These are phyloP conservation scores for Cnidoscolus chayamansa DNA, from an alignment of 441 rosid species.

Conservation along the genomic window DNA sequence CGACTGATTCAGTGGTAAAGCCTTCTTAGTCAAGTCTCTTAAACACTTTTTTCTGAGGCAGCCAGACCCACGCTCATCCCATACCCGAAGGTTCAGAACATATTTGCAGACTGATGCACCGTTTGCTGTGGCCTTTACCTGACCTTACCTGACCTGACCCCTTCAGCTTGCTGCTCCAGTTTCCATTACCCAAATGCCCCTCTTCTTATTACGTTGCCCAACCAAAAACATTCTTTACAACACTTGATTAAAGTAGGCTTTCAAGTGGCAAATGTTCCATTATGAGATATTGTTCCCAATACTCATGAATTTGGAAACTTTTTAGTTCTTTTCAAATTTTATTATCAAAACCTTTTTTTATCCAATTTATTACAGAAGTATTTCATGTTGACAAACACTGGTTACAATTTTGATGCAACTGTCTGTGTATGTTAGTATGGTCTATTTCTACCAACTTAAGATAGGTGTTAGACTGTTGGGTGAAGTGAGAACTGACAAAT, in stretches of 20 bases:
- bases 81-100: slow-evolving; percentile 28
- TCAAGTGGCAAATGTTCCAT: too few relatives aligned
- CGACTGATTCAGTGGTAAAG: slow-evolving; percentile 18
- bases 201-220: not conserved
- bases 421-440: slow-evolving; percentile 6
- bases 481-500: slow-evolving; percentile 25
- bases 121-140: slow-evolving; percentile 22
- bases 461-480: slow-evolving; percentile 4
- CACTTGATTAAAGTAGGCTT: too few relatives aligned
- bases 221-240: not conserved
- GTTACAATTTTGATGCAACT: not conserved
- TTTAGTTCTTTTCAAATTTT: not conserved
- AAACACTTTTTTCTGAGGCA: slow-evolving; percentile 7
- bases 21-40: slow-evolving; percentile 21
- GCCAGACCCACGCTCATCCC: slow-evolving; percentile 22
- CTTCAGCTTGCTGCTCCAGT: not conserved
- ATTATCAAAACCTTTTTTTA: not conserved
- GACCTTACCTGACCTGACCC: not conserved
- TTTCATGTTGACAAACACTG: not conserved
- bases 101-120: slow-evolving; percentile 14
- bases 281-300: too few relatives aligned
- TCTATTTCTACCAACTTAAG: not conserved
- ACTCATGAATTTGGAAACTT: too few relatives aligned
- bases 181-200: slow-evolving; percentile 15
- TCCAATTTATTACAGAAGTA: not conserved